These are phyloP conservation scores for Tephrocybe sp. DNA, from an alignment of 768 basidiomycete species.

Conservation along the genomic window DNA sequence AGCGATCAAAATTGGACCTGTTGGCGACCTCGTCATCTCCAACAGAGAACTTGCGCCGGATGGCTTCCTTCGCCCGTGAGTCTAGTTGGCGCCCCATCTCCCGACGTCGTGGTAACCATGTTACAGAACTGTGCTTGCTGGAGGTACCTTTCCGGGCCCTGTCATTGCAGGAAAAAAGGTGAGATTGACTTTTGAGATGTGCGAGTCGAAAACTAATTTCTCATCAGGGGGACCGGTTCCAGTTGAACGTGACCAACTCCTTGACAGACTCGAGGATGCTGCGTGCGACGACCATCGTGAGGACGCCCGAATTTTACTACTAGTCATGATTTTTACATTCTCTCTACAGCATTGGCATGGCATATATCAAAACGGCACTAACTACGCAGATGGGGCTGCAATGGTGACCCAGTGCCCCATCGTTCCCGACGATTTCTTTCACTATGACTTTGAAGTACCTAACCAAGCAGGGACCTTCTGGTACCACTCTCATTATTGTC, in stretches of 20 bases:
- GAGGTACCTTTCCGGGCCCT: background rate
- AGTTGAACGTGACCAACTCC: background rate
- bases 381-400: background rate
- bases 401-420: conserved; percentile 1
- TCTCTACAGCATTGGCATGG: conserved; percentile 1
- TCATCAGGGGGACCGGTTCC: background rate
- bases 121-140: background rate
- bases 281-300: background rate
- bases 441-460: background rate
- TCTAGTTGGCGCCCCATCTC: no score
- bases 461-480: background rate
- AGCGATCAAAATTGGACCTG: background rate
- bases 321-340: background rate
- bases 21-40: background rate
- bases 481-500: conserved; percentile 1
- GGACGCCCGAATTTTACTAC: background rate
- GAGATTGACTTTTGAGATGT: background rate
- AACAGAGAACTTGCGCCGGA: background rate
- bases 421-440: background rate
- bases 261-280: background rate
- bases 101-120: background rate
- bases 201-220: background rate
- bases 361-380: background rate
- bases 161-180: background rate
- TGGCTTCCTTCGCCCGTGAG: background rate